Base-by-base conservation (phyloP, 2,329 filamentous ascomycete genomes). In the Cordyceps cateniannulata region DNA sequence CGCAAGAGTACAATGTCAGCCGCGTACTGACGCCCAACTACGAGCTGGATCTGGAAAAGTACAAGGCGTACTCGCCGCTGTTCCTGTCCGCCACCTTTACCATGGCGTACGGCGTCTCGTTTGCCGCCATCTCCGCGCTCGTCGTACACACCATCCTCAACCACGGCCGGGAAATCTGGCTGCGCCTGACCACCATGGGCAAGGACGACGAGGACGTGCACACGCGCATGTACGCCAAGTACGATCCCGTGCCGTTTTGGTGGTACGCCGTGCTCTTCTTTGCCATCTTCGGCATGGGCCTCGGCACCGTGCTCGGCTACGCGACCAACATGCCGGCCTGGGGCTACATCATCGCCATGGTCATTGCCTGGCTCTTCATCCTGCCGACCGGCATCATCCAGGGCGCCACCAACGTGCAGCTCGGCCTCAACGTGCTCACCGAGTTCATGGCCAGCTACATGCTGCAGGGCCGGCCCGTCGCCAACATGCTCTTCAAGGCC, bases 11-110 rank as follows among this genome's bases (percentile, higher is more conserved):
- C 65, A 77, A 81, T 40, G 80, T 82, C 16, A 74, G 71, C 27
- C 76, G 75, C 5, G 82, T 85, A n/a, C 75, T 85, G 10, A 77
- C 76, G 16, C 64, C 73, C 1, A 71, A 76, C 47, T 75, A 76
- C 58, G 78, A 75, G 0, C 77, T 85, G 14, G 75, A 85, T 63
- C 65, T 76, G 14, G 70, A 74, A 3, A 79, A 79, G 10, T 85
- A 85, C 66, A 73, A 75, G 48, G 68, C 67, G 0, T 85, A 83
- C 27, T 83, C 81, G 8, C 80, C 82, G 0, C 73, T 84, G 48
- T 84, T 84, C 61, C 69, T 85, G 1, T 75, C 78, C 0, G 69
- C 78, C 0, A 79, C 78, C 0, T 81, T 77, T 8, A 73, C 75
- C 16, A 65, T 79, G n/a, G 75, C 75, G 42, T 69, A 68, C 40